phyloP scores from a whole-genome alignment of 2,329 filamentous ascomycete genomes.

The Sclerotinia spermophila region DNA sequence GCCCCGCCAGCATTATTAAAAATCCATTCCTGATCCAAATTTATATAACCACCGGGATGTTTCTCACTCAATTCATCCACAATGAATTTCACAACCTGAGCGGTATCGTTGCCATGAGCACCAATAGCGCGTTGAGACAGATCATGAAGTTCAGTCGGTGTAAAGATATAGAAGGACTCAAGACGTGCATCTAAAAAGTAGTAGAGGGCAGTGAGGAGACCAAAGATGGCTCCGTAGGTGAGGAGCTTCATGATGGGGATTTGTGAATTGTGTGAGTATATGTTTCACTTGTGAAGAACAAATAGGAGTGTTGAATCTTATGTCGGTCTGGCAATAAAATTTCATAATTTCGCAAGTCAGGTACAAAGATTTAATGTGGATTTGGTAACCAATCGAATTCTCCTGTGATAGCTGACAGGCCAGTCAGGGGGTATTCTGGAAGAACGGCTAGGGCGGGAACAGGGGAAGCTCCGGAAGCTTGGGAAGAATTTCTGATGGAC shows the following conservation, averaged over 20 bases:
- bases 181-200: slow-evolving; percentile 54
- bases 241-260: slow-evolving; percentile 33
- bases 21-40: slow-evolving; percentile 75
- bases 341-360: slow-evolving; percentile 3
- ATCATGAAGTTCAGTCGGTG: slow-evolving; percentile 63
- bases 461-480: slow-evolving; percentile 10
- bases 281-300: slow-evolving; percentile 4
- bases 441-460: not conserved
- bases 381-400: slow-evolving; percentile 2
- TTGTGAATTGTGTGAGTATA: not conserved
- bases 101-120: slow-evolving; percentile 71
- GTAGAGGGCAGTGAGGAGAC: slow-evolving; percentile 51
- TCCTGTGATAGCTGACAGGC: not conserved
- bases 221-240: slow-evolving; percentile 49
- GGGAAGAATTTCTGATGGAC: not conserved
- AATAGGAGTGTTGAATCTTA: not conserved
- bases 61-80: slow-evolving; percentile 61
- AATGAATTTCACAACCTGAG: slow-evolving; percentile 65
- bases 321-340: slow-evolving; percentile 7
- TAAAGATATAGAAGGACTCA: slow-evolving; percentile 68
- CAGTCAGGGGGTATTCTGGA: not conserved
- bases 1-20: slow-evolving; percentile 91
- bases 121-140: slow-evolving; percentile 63
- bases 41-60: slow-evolving; percentile 52
- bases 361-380: not conserved